Base-by-base conservation (phyloP, 495 filamentous ascomycete genomes). In the Talaromyces adpressus region DNA sequence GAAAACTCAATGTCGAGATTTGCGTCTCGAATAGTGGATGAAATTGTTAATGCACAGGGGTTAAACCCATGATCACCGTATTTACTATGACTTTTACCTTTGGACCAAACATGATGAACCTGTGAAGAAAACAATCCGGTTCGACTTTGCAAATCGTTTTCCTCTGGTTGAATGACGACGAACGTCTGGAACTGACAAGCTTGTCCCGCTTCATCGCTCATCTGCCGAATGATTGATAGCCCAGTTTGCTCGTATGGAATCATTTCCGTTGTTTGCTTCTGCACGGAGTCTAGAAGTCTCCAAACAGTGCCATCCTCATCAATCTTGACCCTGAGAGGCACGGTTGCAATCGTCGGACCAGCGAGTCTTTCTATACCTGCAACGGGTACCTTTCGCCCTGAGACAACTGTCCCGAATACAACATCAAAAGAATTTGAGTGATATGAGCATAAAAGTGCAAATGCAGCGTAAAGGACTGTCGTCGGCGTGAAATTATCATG, bases 161-260 rank as follows among this genome's bases (percentile, higher is more conserved):
- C 27, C 25, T 27, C 47, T 7, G 61, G 64, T 52, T 66, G 64
- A 20, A 66, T 63, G 9, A 63, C 41, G 25, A 65, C 53, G 2
- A 77, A 62, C 22, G 68, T 75, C 59, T 69, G 66, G 65, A 78
- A 78, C 8, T 66, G 63, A 25, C 75, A 73, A 0, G 70, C 73
- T 1, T 51, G 63, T 1, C 57, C 51, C 7, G 66, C 68, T 20
- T 77, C 68, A 4, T 20, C 16, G 61, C 61, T 57, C 1, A 77
- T 64, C 14, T 54, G 59, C 30, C 65, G 68, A 62, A 78, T 75
- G 32, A 70, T 64, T 59, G 78, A 75, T 0, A 80, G 62, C 9
- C 78, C 78, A 6, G 66, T 45, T 29, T 79, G 77, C 51, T 78
- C 69, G 57, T 71, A 73, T n/a, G 69, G 65, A 22, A 73, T 68